Conservation (phyloP, 164 flowering plant species). For the Dillenia turbinata region DNA sequence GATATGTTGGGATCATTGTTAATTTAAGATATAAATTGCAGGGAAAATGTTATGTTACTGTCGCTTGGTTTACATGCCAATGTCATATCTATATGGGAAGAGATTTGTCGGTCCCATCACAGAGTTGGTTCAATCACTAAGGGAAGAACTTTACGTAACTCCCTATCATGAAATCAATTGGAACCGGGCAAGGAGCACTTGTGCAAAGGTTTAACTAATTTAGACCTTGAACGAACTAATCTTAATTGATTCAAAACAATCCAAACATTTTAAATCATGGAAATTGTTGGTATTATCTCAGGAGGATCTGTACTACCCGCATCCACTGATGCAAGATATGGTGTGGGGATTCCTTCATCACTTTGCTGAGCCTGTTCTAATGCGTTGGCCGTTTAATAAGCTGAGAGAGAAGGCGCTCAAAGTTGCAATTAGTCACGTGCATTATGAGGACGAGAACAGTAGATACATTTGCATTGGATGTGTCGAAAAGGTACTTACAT, state of each 20-base stretch:
- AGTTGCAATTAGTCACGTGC: constrained; percentile 26
- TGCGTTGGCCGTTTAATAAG: constrained; percentile 31
- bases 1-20: too few relatives aligned
- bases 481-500: constrained; percentile 25
- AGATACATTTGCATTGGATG: constrained; percentile 35
- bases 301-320: constrained; percentile 47
- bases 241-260: too few relatives aligned
- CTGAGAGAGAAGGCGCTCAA: constrained; percentile 30
- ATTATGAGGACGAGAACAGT: constrained; percentile 34
- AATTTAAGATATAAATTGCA: constrained; percentile 4
- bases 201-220: constrained; percentile 16
- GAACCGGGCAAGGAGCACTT: constrained; percentile 9
- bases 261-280: not conserved
- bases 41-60: constrained; percentile 21
- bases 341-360: constrained; percentile 36
- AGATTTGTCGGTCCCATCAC: constrained; percentile 19
- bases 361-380: constrained; percentile 32
- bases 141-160: constrained; percentile 11
- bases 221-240: not conserved
- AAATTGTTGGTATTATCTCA: constrained; percentile 6
- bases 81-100: constrained; percentile 22
- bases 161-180: constrained; percentile 16
- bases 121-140: constrained; percentile 5
- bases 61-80: constrained; percentile 21
- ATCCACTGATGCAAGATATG: constrained; percentile 35